phyloP scores from a whole-genome alignment of 768 basidiomycete genomes.

The Serendipita indica region DNA sequence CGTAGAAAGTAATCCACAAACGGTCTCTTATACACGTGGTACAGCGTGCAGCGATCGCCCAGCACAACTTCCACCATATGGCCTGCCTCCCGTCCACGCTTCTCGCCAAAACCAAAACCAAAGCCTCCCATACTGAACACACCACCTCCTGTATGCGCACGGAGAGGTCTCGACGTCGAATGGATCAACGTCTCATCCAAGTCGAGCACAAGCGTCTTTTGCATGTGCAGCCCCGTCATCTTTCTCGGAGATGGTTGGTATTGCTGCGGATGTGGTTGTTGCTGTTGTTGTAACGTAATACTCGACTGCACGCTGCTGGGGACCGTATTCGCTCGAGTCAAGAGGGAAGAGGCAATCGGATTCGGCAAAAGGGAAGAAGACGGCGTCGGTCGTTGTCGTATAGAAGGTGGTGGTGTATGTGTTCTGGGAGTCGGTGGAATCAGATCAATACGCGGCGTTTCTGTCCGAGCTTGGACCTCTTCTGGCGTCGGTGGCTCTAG shows the following conservation, averaged over 20 bases:
- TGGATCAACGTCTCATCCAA: constrained; percentile 98
- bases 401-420: neutral
- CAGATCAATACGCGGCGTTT: constrained; percentile 7
- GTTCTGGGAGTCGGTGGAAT: neutral
- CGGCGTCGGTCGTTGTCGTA: constrained; percentile 4
- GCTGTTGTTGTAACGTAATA: constrained; percentile 25
- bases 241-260: constrained; percentile 33
- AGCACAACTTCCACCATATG: constrained; percentile 90
- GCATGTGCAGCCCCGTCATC: constrained; percentile 57
- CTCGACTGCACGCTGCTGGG: constrained; percentile 16
- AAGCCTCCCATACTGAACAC: constrained; percentile 40
- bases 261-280: constrained; percentile 30
- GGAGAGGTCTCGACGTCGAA: constrained; percentile 73
- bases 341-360: constrained; percentile 11
- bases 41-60: constrained; percentile 75
- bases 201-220: constrained; percentile 92
- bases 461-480: constrained; percentile 10
- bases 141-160: constrained; percentile 24
- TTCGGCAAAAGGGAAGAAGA: neutral
- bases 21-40: constrained; percentile 97
- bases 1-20: constrained; percentile 91
- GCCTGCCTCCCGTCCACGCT: constrained; percentile 51
- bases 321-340: constrained; percentile 8
- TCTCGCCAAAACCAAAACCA: constrained; percentile 36
- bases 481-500: constrained; percentile 16